These are phyloP conservation scores for Naganishia randhawae DNA, from an alignment of 768 basidiomycete species.

Conservation along the genomic window DNA sequence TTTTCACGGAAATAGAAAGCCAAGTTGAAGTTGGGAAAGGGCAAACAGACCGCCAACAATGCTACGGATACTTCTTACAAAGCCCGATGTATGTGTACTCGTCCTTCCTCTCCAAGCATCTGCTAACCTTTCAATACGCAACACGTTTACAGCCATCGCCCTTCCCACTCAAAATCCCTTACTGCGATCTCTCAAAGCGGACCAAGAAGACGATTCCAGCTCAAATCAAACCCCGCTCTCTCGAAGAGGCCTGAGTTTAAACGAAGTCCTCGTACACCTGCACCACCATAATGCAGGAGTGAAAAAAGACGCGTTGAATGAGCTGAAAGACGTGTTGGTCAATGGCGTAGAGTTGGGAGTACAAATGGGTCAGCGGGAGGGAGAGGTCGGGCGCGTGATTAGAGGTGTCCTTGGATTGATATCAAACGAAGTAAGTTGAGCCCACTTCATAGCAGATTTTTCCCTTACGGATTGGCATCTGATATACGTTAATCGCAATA, in stretches of 20 bases:
- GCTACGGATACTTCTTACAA: conserved; percentile 95
- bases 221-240: conserved; percentile 54
- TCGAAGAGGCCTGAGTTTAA: conserved; percentile 67
- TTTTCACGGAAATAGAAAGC: conserved; percentile 64
- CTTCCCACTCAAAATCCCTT: conserved; percentile 70
- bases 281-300: conserved; percentile 78
- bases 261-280: conserved; percentile 70
- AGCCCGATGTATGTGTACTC: conserved; percentile 67
- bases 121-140: neutral
- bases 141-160: conserved; percentile 66
- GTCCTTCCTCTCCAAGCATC: neutral
- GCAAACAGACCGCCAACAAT: conserved; percentile 75
- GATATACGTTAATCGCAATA: too few species aligned
- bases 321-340: conserved; percentile 41
- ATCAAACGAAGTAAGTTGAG: conserved; percentile 72
- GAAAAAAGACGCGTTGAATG: conserved; percentile 62
- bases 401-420: conserved; percentile 54
- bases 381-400: conserved; percentile 44
- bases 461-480: too few species aligned
- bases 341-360: conserved; percentile 31
- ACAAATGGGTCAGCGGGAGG: conserved; percentile 30
- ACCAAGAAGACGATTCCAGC: neutral
- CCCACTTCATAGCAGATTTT: too few species aligned
- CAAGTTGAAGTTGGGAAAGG: conserved; percentile 93
- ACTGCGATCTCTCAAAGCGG: conserved; percentile 36